These are phyloP conservation scores for sunflower (Helianthus annuus) DNA, from an alignment of 129 eudicot genomes.

Conservation along the genomic window HanXRQr2.0-SUNRISE NC_035437.2:92224690-92225189, in stretches of 20 bases:
- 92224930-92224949: conserved; percentile 8
- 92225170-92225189: neutral
- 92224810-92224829: neutral
- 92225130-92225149: conserved; percentile 2
- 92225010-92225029: conserved; percentile 10
- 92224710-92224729: neutral
- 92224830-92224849: neutral
- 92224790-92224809: neutral
- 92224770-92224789: neutral
- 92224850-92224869: neutral
- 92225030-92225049: conserved; percentile 5
- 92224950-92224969: conserved; percentile 1
- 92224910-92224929: conserved; percentile 2
- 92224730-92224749: neutral
- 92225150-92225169: neutral
- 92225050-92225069: conserved; percentile 14
- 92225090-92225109: neutral
- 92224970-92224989: conserved; percentile 10
- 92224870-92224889: neutral
- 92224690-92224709: neutral
- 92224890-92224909: neutral
- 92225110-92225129: neutral
- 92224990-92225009: conserved; percentile 4
- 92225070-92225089: neutral
- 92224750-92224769: neutral